phyloP scores from a whole-genome alignment of 257 asterid species.

The Echites panduratus region DNA sequence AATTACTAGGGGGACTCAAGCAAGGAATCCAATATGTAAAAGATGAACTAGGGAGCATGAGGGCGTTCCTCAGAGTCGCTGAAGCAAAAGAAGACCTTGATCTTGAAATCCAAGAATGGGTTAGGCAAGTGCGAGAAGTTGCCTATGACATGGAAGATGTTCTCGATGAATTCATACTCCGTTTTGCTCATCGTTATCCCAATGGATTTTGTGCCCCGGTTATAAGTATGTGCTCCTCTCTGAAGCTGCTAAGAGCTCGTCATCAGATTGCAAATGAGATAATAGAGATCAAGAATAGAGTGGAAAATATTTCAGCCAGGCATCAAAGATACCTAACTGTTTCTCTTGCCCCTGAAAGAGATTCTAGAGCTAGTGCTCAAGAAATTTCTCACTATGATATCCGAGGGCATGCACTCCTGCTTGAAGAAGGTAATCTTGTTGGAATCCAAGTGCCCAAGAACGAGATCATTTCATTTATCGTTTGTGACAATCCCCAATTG shows the following conservation, averaged over 20 bases:
- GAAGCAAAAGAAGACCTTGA: constrained; percentile 5
- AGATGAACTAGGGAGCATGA: constrained; percentile 16
- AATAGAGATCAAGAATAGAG: constrained; percentile 5
- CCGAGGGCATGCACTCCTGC: neutral
- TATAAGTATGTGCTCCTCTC: neutral
- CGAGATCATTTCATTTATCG: too few species aligned
- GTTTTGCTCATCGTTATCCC: neutral
- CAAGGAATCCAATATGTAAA: too few species aligned
- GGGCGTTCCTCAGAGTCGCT: constrained; percentile 14
- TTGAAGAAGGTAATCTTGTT: constrained; percentile 5
- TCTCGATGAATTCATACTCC: constrained; percentile 9
- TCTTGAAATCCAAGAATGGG: constrained; percentile 12
- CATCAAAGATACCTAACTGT: constrained; percentile 15
- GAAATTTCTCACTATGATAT: neutral
- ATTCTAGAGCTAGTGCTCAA: neutral
- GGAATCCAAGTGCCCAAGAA: neutral
- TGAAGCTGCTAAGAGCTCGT: neutral
- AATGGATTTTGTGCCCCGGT: neutral
- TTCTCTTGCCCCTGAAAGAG: neutral
- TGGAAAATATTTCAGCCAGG: neutral
- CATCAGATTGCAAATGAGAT: constrained; percentile 8
- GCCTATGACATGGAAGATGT: constrained; percentile 24
- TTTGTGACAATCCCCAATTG: too few species aligned
- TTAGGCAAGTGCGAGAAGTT: constrained; percentile 17
- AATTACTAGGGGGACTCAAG: too few species aligned